These are phyloP conservation scores for Colletotrichum costaricense DNA, from an alignment of 2,329 filamentous ascomycete genomes.

Conservation along the genomic window DNA sequence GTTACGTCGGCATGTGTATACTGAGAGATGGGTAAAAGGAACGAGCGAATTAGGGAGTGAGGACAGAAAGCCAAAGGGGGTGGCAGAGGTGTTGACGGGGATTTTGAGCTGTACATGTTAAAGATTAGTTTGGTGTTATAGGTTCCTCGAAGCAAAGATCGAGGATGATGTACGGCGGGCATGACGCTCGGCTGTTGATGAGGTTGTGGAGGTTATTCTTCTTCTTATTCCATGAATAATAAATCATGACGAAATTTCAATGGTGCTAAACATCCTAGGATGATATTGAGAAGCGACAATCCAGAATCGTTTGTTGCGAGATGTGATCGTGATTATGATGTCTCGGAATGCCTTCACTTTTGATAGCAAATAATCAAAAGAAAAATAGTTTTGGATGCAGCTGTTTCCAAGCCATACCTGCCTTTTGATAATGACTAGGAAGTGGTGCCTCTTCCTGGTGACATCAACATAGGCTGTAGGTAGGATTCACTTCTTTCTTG, in stretches of 20 bases:
- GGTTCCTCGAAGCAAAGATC: background rate
- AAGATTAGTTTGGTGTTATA: background rate
- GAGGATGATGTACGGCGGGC: constrained; percentile 21
- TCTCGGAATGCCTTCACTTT: constrained; percentile 1
- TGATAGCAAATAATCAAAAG: background rate
- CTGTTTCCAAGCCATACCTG: background rate
- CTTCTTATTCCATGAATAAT: constrained; percentile 5
- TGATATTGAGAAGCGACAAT: background rate
- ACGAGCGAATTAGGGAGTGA: background rate
- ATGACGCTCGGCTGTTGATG: background rate
- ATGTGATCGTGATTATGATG: too few species aligned
- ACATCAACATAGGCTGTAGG: too few species aligned
- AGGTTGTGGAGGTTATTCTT: background rate
- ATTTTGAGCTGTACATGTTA: background rate
- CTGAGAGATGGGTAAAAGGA: background rate
- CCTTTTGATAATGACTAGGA: too few species aligned
- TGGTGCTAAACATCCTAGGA: background rate
- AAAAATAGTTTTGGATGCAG: background rate
- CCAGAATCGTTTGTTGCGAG: background rate
- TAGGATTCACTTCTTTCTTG: too few species aligned
- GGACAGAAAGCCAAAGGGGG: background rate
- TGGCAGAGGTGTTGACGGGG: background rate
- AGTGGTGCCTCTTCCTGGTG: too few species aligned
- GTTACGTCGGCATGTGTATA: background rate
- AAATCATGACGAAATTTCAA: background rate